Conservation (phyloP, 805 yeast species). For the Lachancea sp. region DNA sequence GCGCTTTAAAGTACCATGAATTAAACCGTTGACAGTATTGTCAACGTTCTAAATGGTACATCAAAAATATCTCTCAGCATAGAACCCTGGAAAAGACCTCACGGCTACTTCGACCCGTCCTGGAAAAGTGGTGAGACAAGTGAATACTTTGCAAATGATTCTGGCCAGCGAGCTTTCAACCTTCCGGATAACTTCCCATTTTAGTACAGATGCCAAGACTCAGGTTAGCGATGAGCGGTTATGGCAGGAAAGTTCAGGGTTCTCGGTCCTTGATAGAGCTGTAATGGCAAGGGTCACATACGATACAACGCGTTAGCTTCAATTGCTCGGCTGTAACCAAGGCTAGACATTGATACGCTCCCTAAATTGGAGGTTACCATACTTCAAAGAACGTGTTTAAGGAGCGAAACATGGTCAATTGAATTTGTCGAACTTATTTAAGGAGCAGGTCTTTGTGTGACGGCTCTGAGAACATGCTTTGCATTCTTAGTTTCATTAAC, state of each 20-base stretch:
- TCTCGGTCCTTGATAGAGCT: too few relatives aligned
- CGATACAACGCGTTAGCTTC: neutral
- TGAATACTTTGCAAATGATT: too few relatives aligned
- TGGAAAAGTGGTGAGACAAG: too few relatives aligned
- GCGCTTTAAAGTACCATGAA: neutral
- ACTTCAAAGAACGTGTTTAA: neutral
- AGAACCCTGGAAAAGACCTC: too few relatives aligned
- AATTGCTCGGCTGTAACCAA: neutral
- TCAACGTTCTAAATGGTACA: too few relatives aligned
- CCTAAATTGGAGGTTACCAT: neutral
- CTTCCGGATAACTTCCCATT: too few relatives aligned
- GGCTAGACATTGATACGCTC: neutral
- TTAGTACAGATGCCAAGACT: too few relatives aligned
- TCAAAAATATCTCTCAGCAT: neutral
- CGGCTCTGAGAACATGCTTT: neutral
- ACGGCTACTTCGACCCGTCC: too few relatives aligned
- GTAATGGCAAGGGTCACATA: too few relatives aligned
- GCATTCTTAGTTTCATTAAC: neutral
- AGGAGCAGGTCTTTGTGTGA: neutral
- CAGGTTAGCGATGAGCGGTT: too few relatives aligned
- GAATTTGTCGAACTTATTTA: neutral
- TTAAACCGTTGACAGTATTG: neutral
- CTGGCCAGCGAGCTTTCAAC: too few relatives aligned
- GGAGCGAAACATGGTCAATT: neutral
- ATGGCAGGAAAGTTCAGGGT: too few relatives aligned